Percentiles rank a stretch among this genome's conserved stretches.
Conservation (phyloP, 108 stramenopile species). For the Schizochytrium sp. region DNA sequence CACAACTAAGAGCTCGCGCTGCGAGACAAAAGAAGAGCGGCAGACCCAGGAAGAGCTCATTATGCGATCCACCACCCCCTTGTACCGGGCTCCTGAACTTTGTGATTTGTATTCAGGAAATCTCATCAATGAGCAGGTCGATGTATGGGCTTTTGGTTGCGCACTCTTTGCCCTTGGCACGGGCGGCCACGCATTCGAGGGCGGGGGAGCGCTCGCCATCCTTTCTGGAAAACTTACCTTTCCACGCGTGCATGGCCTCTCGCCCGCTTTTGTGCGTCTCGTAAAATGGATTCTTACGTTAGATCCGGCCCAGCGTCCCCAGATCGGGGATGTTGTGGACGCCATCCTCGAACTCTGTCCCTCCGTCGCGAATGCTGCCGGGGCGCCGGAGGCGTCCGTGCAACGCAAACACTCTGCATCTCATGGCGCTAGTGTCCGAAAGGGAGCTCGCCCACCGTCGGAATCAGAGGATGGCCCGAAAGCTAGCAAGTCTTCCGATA, state of each 20-base stretch:
- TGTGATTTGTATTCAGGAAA: not conserved
- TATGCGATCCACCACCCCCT: not conserved
- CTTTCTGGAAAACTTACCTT: not conserved
- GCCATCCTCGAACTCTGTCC: not conserved
- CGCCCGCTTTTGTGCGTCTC: not conserved
- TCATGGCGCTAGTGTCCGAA: not conserved
- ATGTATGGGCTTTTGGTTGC: conserved; percentile 25
- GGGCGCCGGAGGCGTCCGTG: not conserved
- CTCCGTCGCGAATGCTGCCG: not conserved
- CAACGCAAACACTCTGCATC: not conserved
- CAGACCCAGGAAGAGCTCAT: not conserved
- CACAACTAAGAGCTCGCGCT: not conserved
- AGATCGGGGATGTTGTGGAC: not conserved
- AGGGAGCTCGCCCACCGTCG: not conserved
- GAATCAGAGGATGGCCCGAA: not conserved
- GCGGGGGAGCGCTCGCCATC: not conserved
- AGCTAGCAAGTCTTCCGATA: no score
- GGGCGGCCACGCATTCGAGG: not conserved
- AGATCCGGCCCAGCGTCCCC: not conserved
- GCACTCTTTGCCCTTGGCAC: not conserved
- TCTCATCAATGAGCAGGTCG: not conserved
- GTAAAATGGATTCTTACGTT: not conserved
- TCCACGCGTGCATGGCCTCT: not conserved
- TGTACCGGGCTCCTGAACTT: conserved; percentile 22
- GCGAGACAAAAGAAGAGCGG: not conserved